Percentiles rank a stretch among this genome's conserved stretches.
phyloP scores from a whole-genome alignment of 345 rosid species.

The Aegle marmelos region DNA sequence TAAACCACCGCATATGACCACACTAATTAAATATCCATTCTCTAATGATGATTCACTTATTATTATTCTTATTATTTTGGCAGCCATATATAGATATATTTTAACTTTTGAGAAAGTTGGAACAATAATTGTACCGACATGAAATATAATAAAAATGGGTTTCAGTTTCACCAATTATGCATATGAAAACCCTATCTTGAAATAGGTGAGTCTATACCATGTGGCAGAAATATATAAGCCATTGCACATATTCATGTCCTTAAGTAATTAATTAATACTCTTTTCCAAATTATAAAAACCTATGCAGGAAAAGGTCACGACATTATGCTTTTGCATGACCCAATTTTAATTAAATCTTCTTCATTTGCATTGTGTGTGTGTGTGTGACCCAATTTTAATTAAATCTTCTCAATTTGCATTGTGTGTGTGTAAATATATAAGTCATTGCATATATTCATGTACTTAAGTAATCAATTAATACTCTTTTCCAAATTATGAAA shows the following conservation, averaged over 20 bases:
- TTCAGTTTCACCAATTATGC: neutral
- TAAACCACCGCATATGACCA: neutral
- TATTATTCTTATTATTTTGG: neutral
- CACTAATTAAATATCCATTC: neutral
- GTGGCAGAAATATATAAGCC: neutral
- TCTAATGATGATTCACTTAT: neutral
- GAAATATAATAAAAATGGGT: neutral
- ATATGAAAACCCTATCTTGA: neutral
- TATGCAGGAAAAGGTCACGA: neutral
- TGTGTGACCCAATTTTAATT: too few relatives aligned
- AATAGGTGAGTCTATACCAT: neutral
- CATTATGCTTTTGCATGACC: neutral
- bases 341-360: too few relatives aligned
- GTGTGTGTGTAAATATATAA: too few relatives aligned
- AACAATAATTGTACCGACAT: neutral
- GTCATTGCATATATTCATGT: too few relatives aligned
- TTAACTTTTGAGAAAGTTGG: slow-evolving; percentile 1
- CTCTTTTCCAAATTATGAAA: too few relatives aligned
- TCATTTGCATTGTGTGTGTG: neutral
- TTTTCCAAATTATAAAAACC: neutral
- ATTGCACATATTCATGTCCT: neutral
- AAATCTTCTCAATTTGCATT: too few relatives aligned
- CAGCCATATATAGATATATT: neutral
- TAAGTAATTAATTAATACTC: neutral
- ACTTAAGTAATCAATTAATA: too few relatives aligned